These are phyloP conservation scores for Furcasterigmium sp. DNA, from an alignment of 2,329 filamentous ascomycete genomes.

Conservation along the genomic window DNA sequence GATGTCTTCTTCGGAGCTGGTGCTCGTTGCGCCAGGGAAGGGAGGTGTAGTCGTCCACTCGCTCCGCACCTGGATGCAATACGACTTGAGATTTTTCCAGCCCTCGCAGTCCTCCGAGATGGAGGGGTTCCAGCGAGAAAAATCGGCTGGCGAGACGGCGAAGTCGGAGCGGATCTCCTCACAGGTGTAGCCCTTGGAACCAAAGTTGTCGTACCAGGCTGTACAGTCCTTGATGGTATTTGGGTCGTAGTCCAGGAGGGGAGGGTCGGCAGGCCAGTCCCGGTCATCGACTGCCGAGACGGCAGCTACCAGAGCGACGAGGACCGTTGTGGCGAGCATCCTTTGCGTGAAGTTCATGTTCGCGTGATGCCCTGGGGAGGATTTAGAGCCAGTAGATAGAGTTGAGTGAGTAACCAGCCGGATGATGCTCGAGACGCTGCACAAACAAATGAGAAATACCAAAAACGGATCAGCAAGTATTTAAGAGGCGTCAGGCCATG, in stretches of 20 bases:
- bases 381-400: too few species aligned
- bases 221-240: slow-evolving; percentile 6
- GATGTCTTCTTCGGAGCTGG: slow-evolving; percentile 5
- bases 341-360: too few species aligned
- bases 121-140: slow-evolving; percentile 17
- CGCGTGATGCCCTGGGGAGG: too few species aligned
- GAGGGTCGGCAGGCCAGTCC: too few species aligned
- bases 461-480: too few species aligned
- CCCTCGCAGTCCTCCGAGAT: slow-evolving; percentile 14
- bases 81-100: slow-evolving; percentile 13
- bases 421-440: too few species aligned
- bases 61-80: slow-evolving; percentile 16
- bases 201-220: slow-evolving; percentile 10
- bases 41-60: slow-evolving; percentile 8
- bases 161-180: slow-evolving; percentile 7
- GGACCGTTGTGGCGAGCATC: too few species aligned
- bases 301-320: too few species aligned
- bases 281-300: too few species aligned
- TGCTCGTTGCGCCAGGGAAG: slow-evolving; percentile 5
- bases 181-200: slow-evolving; percentile 4
- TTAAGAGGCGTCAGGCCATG: too few species aligned
- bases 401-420: too few species aligned
- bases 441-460: too few species aligned
- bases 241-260: slow-evolving; percentile 8
- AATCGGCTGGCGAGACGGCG: slow-evolving; percentile 11